Base-by-base conservation (phyloP, 1,284 basidiomycete species). In the Papiliotrema flavescens region DNA sequence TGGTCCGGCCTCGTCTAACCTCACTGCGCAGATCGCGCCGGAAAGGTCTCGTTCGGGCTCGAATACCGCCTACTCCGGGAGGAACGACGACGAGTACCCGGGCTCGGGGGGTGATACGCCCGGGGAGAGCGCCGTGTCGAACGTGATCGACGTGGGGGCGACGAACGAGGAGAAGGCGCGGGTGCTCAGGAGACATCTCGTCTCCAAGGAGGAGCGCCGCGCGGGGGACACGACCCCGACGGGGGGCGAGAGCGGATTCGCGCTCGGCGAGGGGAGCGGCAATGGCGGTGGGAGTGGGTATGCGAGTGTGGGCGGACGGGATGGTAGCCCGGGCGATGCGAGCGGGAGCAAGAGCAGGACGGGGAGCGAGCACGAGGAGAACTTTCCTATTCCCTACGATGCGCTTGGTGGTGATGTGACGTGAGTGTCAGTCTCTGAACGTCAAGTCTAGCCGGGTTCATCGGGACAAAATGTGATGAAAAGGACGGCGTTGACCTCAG, bases 361-460 rank as follows among this genome's bases (percentile, higher is more conserved):
- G 42, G n/a, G 5, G n/a, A n/a, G n/a, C n/a, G n/a, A n/a, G n/a
- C n/a, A n/a, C n/a, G 44, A 48, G 39, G 65, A 62, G 46, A 54
- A 89, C 1, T 93, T 94, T 66, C 86, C 89, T 17, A 86, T 93
- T 49, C 87, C 87, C 0, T 93, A 90, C 69, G 81, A 90, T 74
- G 85, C 87, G 2, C 85, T 83, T 15, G 91, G 91, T 34, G 89
- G 87, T 32, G 91, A 95, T 69, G 85, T 93, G 60, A 94, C 91
- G 88, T 91, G 79, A 79, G 89, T 85, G 48, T 17, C 15, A 14
- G 8, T 36, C 28, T 15, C 47, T 35, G 22, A 47, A 26, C 20
- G 13, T 23, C 32, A 24, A 43, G 8, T n/a, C n/a, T n/a, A n/a
- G n/a, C n/a, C n/a, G n/a, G n/a, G n/a, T n/a, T n/a, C n/a, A n/a